Conservation (phyloP, 257 asterid genomes). For the Penstemon newberryi region DNA sequence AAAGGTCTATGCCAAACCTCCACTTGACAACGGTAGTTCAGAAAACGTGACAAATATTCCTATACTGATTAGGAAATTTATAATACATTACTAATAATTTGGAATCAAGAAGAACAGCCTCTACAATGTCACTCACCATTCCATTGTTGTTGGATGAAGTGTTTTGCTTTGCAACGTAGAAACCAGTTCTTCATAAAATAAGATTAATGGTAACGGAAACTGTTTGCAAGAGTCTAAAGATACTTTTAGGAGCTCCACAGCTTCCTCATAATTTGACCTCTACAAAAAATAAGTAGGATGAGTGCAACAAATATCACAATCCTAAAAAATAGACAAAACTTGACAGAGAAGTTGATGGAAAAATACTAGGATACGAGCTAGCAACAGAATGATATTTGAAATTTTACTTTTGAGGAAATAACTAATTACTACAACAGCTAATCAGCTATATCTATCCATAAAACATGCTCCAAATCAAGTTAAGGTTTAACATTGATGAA, state of each 20-base stretch:
- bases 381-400: too few relatives aligned
- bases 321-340: neutral
- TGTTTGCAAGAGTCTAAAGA: constrained; percentile 77
- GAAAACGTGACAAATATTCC: constrained; percentile 5
- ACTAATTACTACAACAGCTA: too few relatives aligned
- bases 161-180: constrained; percentile 49
- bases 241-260: constrained; percentile 75
- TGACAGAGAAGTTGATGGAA: constrained; percentile 12
- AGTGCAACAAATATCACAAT: constrained; percentile 27
- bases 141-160: constrained; percentile 71
- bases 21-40: constrained; percentile 3
- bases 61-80: constrained; percentile 3
- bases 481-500: too few relatives aligned
- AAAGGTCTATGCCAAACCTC: neutral
- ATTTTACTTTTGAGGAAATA: too few relatives aligned
- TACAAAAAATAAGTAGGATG: constrained; percentile 34
- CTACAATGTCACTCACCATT: constrained; percentile 52
- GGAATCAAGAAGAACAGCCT: constrained; percentile 12
- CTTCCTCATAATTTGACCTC: constrained; percentile 75
- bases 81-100: constrained; percentile 11
- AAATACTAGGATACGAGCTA: too few relatives aligned
- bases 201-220: constrained; percentile 62
- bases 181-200: constrained; percentile 79
- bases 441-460: too few relatives aligned
- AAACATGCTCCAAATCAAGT: too few relatives aligned